A percentile compares a stretch with the other conserved stretches of the same genome.
phyloP scores from a whole-genome alignment of 768 basidiomycete species.

The Xerocomellus intermedius region DNA sequence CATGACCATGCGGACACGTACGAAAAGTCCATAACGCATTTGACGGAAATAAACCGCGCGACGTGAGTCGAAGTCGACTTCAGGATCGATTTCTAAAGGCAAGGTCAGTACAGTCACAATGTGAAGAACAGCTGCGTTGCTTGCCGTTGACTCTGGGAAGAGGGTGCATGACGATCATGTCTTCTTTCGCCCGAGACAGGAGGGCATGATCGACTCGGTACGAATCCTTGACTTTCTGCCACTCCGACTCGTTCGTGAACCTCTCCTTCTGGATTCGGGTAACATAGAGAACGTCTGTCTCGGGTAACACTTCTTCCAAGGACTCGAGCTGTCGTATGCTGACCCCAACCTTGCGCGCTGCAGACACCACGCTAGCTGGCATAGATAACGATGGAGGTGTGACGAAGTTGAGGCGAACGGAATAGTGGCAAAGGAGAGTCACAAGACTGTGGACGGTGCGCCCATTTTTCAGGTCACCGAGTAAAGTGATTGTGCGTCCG shows the following conservation, averaged over 20 bases:
- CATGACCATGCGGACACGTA: conserved; percentile 42
- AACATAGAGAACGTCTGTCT: conserved; percentile 96
- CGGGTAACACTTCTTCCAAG: conserved; percentile 87
- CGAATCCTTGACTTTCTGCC: conserved; percentile 87
- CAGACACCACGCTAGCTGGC: conserved; percentile 81
- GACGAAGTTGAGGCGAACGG: conserved; percentile 94
- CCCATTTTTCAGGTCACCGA: conserved; percentile 97
- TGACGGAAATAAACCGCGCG: conserved; percentile 97
- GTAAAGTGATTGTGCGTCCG: conserved; percentile 86
- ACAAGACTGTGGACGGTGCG: conserved; percentile 97
- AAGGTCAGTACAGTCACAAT: conserved; percentile 8
- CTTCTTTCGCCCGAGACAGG: conserved; percentile 88
- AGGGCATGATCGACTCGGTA: conserved; percentile 95
- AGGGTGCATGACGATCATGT: conserved; percentile 99
- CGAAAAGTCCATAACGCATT: conserved; percentile 97
- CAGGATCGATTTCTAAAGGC: conserved; percentile 93
- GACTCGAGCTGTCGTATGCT: conserved; percentile 77
- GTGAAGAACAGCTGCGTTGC: conserved; percentile 19
- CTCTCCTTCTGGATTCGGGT: conserved; percentile 96
- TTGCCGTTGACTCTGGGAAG: conserved; percentile 86
- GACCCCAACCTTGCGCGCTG: conserved; percentile 81
- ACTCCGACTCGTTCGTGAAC: conserved; percentile 77
- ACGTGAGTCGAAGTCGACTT: conserved; percentile 94
- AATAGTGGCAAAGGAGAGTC: conserved; percentile 86
- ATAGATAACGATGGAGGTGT: conserved; percentile 83